These are phyloP conservation scores for Xanthoparmelia taractica DNA, from an alignment of 495 filamentous ascomycete species.

Conservation along the genomic window DNA sequence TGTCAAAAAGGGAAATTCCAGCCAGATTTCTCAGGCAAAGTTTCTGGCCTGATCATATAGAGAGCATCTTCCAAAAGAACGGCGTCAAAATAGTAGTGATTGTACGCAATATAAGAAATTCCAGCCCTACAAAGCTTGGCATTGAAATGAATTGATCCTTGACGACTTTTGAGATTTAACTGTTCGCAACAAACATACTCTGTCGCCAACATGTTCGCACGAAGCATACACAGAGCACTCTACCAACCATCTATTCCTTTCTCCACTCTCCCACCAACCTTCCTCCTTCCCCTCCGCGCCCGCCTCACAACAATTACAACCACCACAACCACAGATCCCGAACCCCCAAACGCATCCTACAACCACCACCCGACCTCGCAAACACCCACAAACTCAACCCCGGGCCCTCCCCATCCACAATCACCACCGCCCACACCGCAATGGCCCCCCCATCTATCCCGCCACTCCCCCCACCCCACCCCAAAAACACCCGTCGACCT, in stretches of 20 bases:
- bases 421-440: constrained; percentile 23
- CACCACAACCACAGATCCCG: constrained; percentile 20
- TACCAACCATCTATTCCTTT: not conserved
- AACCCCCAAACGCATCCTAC: constrained; percentile 15
- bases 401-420: constrained; percentile 29
- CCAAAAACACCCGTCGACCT: constrained; percentile 31
- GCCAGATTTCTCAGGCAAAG: too few species aligned
- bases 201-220: constrained; percentile 11
- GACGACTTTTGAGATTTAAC: not conserved
- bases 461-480: constrained; percentile 25
- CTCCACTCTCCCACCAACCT: not conserved
- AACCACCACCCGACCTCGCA: constrained; percentile 26
- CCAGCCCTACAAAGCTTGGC: not conserved
- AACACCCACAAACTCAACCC: constrained; percentile 35
- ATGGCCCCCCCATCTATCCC: constrained; percentile 27
- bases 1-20: too few species aligned
- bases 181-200: not conserved
- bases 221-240: not conserved
- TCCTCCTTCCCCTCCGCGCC: constrained; percentile 23
- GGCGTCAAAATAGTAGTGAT: too few species aligned
- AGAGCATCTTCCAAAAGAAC: too few species aligned
- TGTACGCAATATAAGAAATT: too few species aligned
- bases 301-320: constrained; percentile 22
- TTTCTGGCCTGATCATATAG: too few species aligned
- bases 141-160: not conserved